Conservation (phyloP, 2,329 filamentous ascomycete genomes). For the Simplicillium aogashimaense region DNA sequence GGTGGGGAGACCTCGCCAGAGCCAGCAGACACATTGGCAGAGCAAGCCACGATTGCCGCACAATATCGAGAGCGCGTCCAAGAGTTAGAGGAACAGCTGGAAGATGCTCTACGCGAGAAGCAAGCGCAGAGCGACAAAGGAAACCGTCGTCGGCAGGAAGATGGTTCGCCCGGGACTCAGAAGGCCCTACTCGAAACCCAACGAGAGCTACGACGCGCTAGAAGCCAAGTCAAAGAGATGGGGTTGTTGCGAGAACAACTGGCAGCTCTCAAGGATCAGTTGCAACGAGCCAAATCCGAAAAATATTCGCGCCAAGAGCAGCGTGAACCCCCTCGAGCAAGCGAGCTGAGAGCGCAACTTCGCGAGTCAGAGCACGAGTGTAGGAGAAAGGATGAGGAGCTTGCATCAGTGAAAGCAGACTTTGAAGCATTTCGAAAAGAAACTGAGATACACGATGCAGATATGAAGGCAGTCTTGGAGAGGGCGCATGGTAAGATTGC, state of each 20-base stretch:
- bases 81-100: slow-evolving; percentile 43
- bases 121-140: slow-evolving; percentile 18
- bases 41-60: slow-evolving; percentile 45
- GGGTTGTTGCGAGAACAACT: slow-evolving; percentile 41
- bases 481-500: slow-evolving; percentile 48
- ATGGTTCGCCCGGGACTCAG: slow-evolving; percentile 38
- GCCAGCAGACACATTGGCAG: slow-evolving; percentile 42
- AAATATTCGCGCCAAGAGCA: slow-evolving; percentile 20
- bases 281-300: slow-evolving; percentile 29
- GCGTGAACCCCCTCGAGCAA: slow-evolving; percentile 15
- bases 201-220: slow-evolving; percentile 43
- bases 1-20: slow-evolving; percentile 34
- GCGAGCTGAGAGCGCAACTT: slow-evolving; percentile 31
- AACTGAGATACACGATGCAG: slow-evolving; percentile 41
- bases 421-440: slow-evolving; percentile 45
- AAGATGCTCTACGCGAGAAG: slow-evolving; percentile 26
- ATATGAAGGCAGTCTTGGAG: slow-evolving; percentile 44
- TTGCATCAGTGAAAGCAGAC: slow-evolving; percentile 38
- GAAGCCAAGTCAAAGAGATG: slow-evolving; percentile 42
- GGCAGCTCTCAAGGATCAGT: slow-evolving; percentile 37
- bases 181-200: slow-evolving; percentile 41
- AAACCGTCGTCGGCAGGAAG: slow-evolving; percentile 24
- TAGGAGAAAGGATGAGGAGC: slow-evolving; percentile 35
- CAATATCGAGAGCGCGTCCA: slow-evolving; percentile 51
- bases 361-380: slow-evolving; percentile 32